Conservation (phyloP, 352 stramenopile species). For the Phytophthora idaei region DNA sequence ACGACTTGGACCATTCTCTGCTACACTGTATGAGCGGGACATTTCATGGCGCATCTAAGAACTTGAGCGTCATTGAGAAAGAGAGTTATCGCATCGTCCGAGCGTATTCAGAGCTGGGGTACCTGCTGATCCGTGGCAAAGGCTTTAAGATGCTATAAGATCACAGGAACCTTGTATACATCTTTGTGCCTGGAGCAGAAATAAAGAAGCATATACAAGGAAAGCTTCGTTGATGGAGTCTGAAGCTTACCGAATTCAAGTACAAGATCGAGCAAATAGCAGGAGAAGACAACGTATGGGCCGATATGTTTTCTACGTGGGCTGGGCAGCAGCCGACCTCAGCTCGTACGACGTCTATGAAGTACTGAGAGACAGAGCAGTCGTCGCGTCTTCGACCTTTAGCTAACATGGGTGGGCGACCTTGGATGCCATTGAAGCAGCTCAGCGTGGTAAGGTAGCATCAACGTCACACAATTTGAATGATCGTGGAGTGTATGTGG, state of each 20-base stretch:
- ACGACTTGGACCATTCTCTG: neutral
- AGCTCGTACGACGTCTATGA: neutral
- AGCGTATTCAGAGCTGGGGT: conserved; percentile 1
- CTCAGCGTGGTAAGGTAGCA: conserved; percentile 2
- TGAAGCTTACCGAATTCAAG: conserved; percentile 1
- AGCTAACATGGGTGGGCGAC: neutral
- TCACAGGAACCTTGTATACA: conserved; percentile 7
- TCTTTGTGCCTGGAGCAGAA: conserved; percentile 4
- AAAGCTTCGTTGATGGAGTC: neutral
- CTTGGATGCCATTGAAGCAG: neutral
- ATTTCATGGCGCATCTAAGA: neutral
- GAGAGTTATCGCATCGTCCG: conserved; percentile 2
- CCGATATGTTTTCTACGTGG: conserved; percentile 1
- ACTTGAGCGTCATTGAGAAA: conserved; percentile 11
- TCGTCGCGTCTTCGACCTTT: neutral
- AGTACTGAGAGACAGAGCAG: neutral
- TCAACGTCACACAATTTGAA: neutral
- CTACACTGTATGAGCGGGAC: conserved; percentile 9
- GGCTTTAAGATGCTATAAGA: conserved; percentile 4
- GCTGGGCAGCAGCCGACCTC: neutral
- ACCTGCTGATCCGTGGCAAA: conserved; percentile 5
- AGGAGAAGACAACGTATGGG: neutral
- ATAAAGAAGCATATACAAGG: conserved; percentile 11
- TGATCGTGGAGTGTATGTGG: conserved; percentile 1
- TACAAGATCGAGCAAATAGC: conserved; percentile 8